Percentiles rank a stretch among this genome's conserved stretches.
Conservation (phyloP, 1,284 basidiomycete genomes). For the Mycena citricolor region DNA sequence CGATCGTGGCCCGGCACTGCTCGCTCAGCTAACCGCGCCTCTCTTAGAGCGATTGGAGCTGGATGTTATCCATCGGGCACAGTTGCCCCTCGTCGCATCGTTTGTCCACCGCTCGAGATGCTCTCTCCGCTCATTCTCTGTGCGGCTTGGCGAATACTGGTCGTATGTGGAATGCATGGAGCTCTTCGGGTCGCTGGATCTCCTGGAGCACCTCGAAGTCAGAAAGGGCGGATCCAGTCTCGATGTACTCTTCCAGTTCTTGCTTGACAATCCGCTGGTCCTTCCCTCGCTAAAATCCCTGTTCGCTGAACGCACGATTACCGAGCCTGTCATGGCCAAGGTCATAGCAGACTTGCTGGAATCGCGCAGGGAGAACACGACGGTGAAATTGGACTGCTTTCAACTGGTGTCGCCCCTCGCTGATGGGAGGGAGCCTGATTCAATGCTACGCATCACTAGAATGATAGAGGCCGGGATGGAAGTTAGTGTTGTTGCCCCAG, state of each 20-base stretch:
- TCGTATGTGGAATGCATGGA: not conserved
- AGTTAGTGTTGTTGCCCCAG: too few species aligned
- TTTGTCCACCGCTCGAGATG: slow-evolving; percentile 5
- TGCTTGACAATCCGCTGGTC: slow-evolving; percentile 1
- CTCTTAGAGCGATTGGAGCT: slow-evolving; percentile 7
- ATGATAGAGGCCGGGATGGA: slow-evolving; percentile 9
- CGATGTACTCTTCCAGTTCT: not conserved
- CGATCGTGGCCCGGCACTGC: slow-evolving; percentile 10
- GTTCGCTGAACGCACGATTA: slow-evolving; percentile 1
- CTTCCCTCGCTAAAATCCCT: slow-evolving; percentile 9
- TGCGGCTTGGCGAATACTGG: slow-evolving; percentile 1
- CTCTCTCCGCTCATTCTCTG: slow-evolving; percentile 10
- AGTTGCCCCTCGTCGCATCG: not conserved
- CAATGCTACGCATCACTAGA: not conserved
- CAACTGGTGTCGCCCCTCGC: slow-evolving; percentile 8
- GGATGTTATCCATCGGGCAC: not conserved
- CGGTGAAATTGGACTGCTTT: slow-evolving; percentile 6
- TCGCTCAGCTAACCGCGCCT: slow-evolving; percentile 5
- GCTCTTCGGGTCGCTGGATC: not conserved
- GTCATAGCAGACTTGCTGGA: slow-evolving; percentile 9
- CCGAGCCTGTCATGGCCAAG: not conserved
- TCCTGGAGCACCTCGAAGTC: slow-evolving; percentile 11
- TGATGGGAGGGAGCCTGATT: not conserved
- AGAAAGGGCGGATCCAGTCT: not conserved
- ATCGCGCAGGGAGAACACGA: slow-evolving; percentile 4